Evolutionary conservation across 73 alveolate species (phyloP).

Genomic region (Paramecium tetraurelia): DNA sequence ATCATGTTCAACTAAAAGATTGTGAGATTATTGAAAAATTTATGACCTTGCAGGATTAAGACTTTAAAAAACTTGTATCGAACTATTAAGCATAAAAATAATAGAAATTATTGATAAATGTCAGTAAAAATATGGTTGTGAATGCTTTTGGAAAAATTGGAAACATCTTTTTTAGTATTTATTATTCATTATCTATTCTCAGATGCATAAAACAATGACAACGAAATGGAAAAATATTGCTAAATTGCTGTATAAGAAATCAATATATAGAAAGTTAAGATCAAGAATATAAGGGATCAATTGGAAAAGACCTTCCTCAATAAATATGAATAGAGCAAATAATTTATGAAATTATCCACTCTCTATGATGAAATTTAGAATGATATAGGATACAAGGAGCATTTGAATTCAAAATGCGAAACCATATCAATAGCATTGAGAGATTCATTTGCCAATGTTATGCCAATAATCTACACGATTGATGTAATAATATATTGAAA

Average conservation of each 20-base stretch:
- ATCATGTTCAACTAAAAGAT: background rate
- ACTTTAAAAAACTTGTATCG: background rate
- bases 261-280: background rate
- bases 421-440: background rate
- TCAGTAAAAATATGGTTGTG: background rate
- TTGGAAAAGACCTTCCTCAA: background rate
- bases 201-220: background rate
- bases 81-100: background rate
- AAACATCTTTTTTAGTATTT: background rate
- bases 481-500: slow-evolving; percentile 10
- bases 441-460: background rate
- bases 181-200: background rate
- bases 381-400: background rate
- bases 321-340: slow-evolving; percentile 14
- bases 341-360: background rate
- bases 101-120: background rate
- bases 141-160: slow-evolving; percentile 5
- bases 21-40: slow-evolving; percentile 26
- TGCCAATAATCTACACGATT: background rate
- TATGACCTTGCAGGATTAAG: slow-evolving; percentile 11
- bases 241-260: background rate
- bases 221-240: slow-evolving; percentile 25
- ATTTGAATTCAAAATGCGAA: background rate
- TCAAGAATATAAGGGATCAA: background rate
- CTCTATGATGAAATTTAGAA: background rate